Conservation (phyloP, 225 moss, liverwort and hornwort species). For the Physcomitrium patens region DNA sequence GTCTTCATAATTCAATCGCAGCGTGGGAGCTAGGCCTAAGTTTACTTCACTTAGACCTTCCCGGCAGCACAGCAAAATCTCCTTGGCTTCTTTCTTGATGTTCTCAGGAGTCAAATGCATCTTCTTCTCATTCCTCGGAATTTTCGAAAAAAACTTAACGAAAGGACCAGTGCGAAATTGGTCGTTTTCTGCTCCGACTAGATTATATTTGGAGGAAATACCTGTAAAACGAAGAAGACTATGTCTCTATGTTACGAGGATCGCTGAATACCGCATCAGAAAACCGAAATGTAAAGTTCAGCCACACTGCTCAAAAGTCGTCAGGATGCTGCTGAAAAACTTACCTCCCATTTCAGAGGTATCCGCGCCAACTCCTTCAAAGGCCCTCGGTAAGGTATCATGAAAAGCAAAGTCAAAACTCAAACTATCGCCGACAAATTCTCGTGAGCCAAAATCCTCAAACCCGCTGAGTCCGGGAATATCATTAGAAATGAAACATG, state of each 20-base stretch:
- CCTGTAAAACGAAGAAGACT: conserved; percentile 9
- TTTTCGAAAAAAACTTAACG: conserved; percentile 45
- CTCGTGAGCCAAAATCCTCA: conserved; percentile 27
- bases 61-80: conserved; percentile 55
- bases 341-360: too few relatives aligned
- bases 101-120: conserved; percentile 28
- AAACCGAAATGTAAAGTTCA: too few relatives aligned
- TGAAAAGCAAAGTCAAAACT: conserved; percentile 48
- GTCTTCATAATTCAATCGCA: conserved; percentile 67
- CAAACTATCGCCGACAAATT: conserved; percentile 36
- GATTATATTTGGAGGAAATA: background rate
- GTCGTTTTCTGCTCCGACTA: conserved; percentile 25
- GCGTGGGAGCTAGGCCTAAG: conserved; percentile 29
- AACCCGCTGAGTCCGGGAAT: conserved; percentile 52
- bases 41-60: conserved; percentile 39
- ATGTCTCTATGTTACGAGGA: background rate
- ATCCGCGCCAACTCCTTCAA: conserved; percentile 32
- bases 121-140: background rate
- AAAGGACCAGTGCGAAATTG: conserved; percentile 40
- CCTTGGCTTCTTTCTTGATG: conserved; percentile 54
- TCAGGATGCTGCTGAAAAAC: too few relatives aligned
- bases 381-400: conserved; percentile 31
- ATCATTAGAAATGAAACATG: conserved; percentile 50
- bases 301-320: too few relatives aligned
- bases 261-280: background rate